Conservation (phyloP, 2,329 filamentous ascomycete genomes). For the Xylariales sp. region DNA sequence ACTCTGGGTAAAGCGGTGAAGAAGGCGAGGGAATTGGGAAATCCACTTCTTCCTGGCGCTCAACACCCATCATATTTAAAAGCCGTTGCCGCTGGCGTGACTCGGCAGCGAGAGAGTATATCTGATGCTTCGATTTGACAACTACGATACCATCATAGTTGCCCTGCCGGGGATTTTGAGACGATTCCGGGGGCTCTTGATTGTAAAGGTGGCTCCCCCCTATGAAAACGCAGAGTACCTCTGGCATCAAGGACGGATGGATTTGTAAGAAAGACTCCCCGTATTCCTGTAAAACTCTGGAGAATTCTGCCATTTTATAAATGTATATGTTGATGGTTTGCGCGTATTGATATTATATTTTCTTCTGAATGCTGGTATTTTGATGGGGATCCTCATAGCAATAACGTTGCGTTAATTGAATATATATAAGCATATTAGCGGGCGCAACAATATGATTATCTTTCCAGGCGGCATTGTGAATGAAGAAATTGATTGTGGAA, state of each 20-base stretch:
- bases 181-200: neutral
- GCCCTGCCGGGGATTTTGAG: neutral
- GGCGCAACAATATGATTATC: too few relatives aligned
- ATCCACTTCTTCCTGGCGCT: neutral
- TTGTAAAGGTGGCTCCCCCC: conserved; percentile 31
- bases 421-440: too few relatives aligned
- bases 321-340: neutral
- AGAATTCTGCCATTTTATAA: conserved; percentile 4
- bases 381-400: too few relatives aligned
- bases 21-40: neutral
- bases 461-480: too few relatives aligned
- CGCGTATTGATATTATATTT: too few relatives aligned
- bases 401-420: too few relatives aligned
- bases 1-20: conserved; percentile 14
- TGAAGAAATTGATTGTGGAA: too few relatives aligned
- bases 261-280: conserved; percentile 18
- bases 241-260: conserved; percentile 12
- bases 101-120: neutral
- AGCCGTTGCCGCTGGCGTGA: conserved; percentile 7
- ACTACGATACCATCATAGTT: conserved; percentile 30
- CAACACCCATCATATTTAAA: conserved; percentile 14
- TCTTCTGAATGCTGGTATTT: too few relatives aligned
- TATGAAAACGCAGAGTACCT: conserved; percentile 24
- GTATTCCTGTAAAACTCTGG: conserved; percentile 1
- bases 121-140: conserved; percentile 19